Evolutionary conservation across 2,329 filamentous ascomycete species (phyloP).

Genomic region (Colletotrichum falcatum): DNA sequence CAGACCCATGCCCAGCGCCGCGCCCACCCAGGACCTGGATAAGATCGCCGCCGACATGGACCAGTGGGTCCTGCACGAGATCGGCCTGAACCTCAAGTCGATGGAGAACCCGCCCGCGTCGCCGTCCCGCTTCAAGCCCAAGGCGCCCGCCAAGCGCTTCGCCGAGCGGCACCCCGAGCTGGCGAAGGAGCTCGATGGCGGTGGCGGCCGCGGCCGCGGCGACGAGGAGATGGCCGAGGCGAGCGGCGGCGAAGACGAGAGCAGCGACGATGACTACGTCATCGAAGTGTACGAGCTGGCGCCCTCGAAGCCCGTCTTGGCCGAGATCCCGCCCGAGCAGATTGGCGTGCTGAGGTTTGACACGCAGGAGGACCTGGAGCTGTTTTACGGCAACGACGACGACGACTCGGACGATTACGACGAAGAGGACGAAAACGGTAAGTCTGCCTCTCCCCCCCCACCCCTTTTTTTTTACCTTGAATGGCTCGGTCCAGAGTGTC

Average conservation of each 20-base stretch:
- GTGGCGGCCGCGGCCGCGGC: constrained; percentile 45
- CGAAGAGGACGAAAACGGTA: constrained; percentile 76
- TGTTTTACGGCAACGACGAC: constrained; percentile 70
- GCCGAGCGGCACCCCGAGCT: constrained; percentile 66
- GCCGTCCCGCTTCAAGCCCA: constrained; percentile 65
- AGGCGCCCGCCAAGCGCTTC: constrained; percentile 65
- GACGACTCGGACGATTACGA: constrained; percentile 75
- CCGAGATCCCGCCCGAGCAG: constrained; percentile 60
- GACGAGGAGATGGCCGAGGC: constrained; percentile 54
- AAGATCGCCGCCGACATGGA: constrained; percentile 67
- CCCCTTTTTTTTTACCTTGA: background rate
- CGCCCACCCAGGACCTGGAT: constrained; percentile 59
- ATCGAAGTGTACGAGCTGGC: constrained; percentile 75
- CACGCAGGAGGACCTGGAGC: constrained; percentile 67
- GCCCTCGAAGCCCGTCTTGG: constrained; percentile 62
- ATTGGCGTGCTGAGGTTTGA: constrained; percentile 70
- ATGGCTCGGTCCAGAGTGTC: too few relatives aligned
- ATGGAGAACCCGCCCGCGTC: constrained; percentile 55
- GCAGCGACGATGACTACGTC: constrained; percentile 68
- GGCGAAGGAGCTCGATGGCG: constrained; percentile 41
- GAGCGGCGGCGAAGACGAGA: constrained; percentile 55
- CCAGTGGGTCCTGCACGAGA: constrained; percentile 69
- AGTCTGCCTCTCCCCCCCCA: constrained; percentile 36
- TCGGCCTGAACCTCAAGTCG: constrained; percentile 63
- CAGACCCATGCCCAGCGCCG: constrained; percentile 46